Percentiles rank a stretch among this genome's conserved stretches.
Conservation (phyloP, 2,329 filamentous ascomycete species). For the Colletotrichum tabaci region DNA sequence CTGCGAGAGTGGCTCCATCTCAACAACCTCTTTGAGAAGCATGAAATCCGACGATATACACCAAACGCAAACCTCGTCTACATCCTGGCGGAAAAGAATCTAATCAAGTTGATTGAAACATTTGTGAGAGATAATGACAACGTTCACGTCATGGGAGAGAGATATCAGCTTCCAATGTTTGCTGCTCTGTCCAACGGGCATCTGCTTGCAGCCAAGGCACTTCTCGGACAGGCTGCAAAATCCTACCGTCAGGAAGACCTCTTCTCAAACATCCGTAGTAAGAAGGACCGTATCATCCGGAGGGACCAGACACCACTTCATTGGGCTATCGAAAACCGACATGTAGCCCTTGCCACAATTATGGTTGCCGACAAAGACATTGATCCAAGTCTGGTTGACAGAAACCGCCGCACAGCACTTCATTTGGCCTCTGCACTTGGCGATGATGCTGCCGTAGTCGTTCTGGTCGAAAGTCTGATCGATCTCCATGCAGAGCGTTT, state of each 20-base stretch:
- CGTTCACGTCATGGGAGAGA: slow-evolving; percentile 48
- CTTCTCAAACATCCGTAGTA: not conserved
- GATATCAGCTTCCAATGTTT: slow-evolving; percentile 53
- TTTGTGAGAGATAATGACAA: slow-evolving; percentile 41
- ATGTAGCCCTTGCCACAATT: not conserved
- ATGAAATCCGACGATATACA: slow-evolving; percentile 47
- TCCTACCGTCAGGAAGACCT: not conserved
- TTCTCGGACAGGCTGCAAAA: not conserved
- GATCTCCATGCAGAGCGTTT: not conserved
- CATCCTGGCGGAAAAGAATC: slow-evolving; percentile 51
- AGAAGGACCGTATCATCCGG: not conserved
- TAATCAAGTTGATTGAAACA: slow-evolving; percentile 49
- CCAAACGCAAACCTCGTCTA: slow-evolving; percentile 50
- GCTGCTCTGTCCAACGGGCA: slow-evolving; percentile 52
- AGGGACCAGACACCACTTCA: not conserved
- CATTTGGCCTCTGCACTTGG: not conserved
- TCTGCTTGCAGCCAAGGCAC: not conserved
- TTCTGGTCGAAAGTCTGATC: not conserved
- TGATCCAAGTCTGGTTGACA: not conserved
- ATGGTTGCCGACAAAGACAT: not conserved
- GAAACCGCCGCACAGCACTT: not conserved
- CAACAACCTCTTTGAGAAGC: slow-evolving; percentile 50
- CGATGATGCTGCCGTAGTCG: not conserved
- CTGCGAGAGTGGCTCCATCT: slow-evolving; percentile 50
- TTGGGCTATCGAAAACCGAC: not conserved